Base-by-base conservation (phyloP, 2,329 filamentous ascomycete genomes). In the Chaetomiaceae sp. region DNA sequence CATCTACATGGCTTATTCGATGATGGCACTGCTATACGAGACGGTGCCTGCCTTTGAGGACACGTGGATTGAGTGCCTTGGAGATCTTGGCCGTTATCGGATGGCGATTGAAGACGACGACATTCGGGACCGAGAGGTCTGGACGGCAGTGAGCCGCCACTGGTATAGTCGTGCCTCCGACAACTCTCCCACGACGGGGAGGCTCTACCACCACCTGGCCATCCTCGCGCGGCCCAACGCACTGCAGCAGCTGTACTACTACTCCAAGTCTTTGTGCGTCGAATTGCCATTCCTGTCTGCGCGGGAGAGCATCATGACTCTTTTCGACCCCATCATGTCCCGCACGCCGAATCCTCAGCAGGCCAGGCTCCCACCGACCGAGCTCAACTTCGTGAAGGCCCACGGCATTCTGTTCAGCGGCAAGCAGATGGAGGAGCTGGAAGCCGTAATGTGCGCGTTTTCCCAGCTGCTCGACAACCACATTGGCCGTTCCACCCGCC, bases 61-160 rank as follows among this genome's bases (percentile, higher is more conserved):
- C 54, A 96, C 89, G 0, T 97, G 92, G 92, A 89, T 95, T 8
- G 92, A 96, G 60, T 96, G 91, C 50, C 72, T 97, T 0, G 92
- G 92, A 0, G 91, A 97, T 64, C 71, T 97, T 0, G 87, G 86
- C 0, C 77, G 91, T 19, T 96, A 64, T 63, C 77, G 86, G 0
- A 96, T 96, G 91, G 90, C 91, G 0, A 91, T 96, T 40, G 91
- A 96, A 66, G 88, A 95, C 37, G 82, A 87, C 23, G 86, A 94
- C 57, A 77, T 88, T 19, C 71, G 80, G 2, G 87, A 92, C 52
- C 75, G 88, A 1, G 89, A 95, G 45, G 81, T 84, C 0, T 97
- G 92, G 92, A 88, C 87, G 0, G 79, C 80, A 0, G 88, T 96
- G 0, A 87, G 88, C 0, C 75, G 85, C 0, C 84, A 86, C 38